Percentiles rank a stretch among this genome's conserved stretches.
Conservation (phyloP, 2,329 filamentous ascomycete genomes). For the Clonostachys sp. region DNA sequence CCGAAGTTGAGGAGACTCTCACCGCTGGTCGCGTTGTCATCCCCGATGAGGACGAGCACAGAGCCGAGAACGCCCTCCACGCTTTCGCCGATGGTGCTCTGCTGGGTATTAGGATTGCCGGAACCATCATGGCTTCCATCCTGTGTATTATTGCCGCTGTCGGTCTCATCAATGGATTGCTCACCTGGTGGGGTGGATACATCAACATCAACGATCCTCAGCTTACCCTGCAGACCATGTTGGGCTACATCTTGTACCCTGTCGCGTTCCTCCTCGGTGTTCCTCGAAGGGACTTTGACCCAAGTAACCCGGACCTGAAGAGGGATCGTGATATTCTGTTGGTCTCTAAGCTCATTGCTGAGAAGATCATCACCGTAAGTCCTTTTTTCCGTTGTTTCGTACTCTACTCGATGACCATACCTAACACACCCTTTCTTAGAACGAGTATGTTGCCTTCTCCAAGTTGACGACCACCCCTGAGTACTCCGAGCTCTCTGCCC, state of each 20-base stretch:
- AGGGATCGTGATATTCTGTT: constrained; percentile 55
- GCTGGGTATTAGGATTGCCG: constrained; percentile 82
- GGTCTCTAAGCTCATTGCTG: constrained; percentile 74
- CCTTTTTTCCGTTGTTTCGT: not conserved
- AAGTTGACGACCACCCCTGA: constrained; percentile 46
- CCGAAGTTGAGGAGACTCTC: constrained; percentile 80
- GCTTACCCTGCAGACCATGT: constrained; percentile 68
- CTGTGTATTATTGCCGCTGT: constrained; percentile 80
- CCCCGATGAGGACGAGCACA: constrained; percentile 72
- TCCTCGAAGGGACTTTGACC: constrained; percentile 32
- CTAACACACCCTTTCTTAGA: constrained; percentile 30
- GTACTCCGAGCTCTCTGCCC: constrained; percentile 58
- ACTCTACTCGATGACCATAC: not conserved
- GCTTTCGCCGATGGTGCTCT: constrained; percentile 82
- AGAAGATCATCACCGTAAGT: constrained; percentile 72
- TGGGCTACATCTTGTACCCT: constrained; percentile 75
- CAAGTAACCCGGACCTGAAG: constrained; percentile 22
- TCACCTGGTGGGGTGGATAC: constrained; percentile 82
- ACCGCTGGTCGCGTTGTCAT: constrained; percentile 79
- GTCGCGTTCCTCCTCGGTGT: constrained; percentile 80
- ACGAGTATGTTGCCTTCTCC: constrained; percentile 75
- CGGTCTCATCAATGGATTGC: constrained; percentile 67
- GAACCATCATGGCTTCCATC: constrained; percentile 75
- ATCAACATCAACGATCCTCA: constrained; percentile 65
- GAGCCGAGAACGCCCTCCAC: constrained; percentile 75